Percentiles rank a stretch among this genome's conserved stretches.
These are phyloP conservation scores for Nowakowskiella sp. DNA, from an alignment of 192 early-diverging fungal genomes.

Conservation along the genomic window DNA sequence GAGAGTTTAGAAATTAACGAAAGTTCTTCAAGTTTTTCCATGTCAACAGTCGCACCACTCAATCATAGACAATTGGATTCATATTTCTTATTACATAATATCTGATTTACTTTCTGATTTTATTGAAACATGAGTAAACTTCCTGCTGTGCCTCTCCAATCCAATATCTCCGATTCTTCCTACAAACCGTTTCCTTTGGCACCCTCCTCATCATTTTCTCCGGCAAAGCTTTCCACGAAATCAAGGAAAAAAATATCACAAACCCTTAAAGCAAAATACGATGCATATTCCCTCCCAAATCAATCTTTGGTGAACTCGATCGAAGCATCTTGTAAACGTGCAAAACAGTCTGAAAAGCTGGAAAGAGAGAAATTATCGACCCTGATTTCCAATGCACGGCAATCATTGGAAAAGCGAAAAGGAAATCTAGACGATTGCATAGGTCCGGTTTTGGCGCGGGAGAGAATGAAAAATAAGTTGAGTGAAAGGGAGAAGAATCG, in stretches of 20 bases:
- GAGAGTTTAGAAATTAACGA: slow-evolving; percentile 84
- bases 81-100: too few species aligned
- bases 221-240: slow-evolving; percentile 7
- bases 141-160: too few species aligned
- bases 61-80: too few species aligned
- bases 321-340: slow-evolving; percentile 24
- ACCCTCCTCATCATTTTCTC: slow-evolving; percentile 25
- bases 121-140: too few species aligned
- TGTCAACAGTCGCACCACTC: too few species aligned
- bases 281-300: slow-evolving; percentile 11
- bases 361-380: too few species aligned
- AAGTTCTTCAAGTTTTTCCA: slow-evolving; percentile 79
- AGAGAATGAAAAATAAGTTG: slow-evolving; percentile 6
- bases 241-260: slow-evolving; percentile 21
- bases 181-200: slow-evolving; percentile 36
- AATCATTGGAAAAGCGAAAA: slow-evolving; percentile 11
- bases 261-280: slow-evolving; percentile 29
- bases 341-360: slow-evolving; percentile 22
- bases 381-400: too few species aligned
- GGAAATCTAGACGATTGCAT: slow-evolving; percentile 12
- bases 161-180: neutral
- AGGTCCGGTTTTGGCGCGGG: slow-evolving; percentile 22
- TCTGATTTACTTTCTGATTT: too few species aligned
- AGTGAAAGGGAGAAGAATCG: neutral
- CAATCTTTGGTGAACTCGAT: neutral